Evolutionary conservation across 2,329 filamentous ascomycete species (phyloP), one percentile per base, ranked within the genome.

Genomic region (Colletotrichum coccodes): DNA sequence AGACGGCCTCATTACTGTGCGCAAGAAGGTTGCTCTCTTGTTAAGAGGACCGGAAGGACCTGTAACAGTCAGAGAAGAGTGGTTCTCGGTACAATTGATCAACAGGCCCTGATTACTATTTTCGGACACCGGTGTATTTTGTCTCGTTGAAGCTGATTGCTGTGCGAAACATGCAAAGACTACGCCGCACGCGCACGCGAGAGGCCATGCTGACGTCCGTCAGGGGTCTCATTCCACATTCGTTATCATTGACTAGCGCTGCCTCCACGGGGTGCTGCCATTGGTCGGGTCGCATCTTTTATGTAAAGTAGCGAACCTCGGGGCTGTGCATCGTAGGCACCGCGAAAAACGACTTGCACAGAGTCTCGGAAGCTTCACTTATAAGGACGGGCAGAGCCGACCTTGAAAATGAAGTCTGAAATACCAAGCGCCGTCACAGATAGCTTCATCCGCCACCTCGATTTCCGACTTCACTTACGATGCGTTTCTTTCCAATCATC

Each of bases 31-130:
- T 21, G 28, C 36, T 11, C 40, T 68, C 47, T 52, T 67, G 34
- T 64, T 70, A 64, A 62, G 58, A 40, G 52, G 47, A n/a, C 46
- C 47, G 23, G 46, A 38, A 6, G 57, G 59, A 5, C 63, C 57
- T 14, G 42, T 67, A 42, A 62, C 52, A 11, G 47, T 58, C n/a
- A 49, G n/a, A 6, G 53, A 67, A 3, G 58, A 57, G 9, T 68
- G 62, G 57, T 57, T 52, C 40, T 52, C 47, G 59, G 44, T 66
- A 14, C 47, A 46, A 9, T 28, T 44, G 16, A 50, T 40, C 34
- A 58, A 32, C 57, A 66, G 62, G 58, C 30, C 49, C 14, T 66
- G 34, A 66, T 23, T n/a, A 42, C 28, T 65, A 38, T 46, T 60
- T 32, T 30, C n/a, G 6, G 21, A 18, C 40, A 21, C n/a, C n/a